Evolutionary conservation across 345 rosid genomes (phyloP), one percentile per base, ranked within the genome.

Genomic region (Salix caprea): DNA sequence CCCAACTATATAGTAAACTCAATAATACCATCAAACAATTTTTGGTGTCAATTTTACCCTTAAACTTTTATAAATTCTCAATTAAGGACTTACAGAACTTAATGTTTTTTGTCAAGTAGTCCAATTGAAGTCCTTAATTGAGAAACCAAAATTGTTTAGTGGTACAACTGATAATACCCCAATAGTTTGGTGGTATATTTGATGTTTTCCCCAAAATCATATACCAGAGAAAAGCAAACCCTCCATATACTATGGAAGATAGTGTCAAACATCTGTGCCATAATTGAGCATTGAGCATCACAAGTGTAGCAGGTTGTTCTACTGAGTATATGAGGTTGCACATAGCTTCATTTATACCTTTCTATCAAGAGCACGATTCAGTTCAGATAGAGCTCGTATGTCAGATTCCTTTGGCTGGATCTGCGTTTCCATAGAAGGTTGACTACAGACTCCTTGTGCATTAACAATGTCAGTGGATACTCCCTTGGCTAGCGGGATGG

Each of bases 401-500:
- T 88, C 91, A 77, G 85, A 86, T 84, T 90, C 97, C 80, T 89
- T 89, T 65, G 82, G 85, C 79, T 86, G 90, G 77, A 72, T 67
- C 73, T 82, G 87, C 36, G 82, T 60, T 48, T 69, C 69, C 24
- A 81, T 42, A 78, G 69, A 77, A 74, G 85, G 80, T 81, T 86
- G 91, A 75, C 74, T 73, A 83, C 39, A 70, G 44, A 80, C 74
- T 28, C 78, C 69, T 54, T 85, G 94, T 69, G 86, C 72, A 66
- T 75, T 74, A 82, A 74, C 65, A 79, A 78, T 75, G 69, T 75
- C 84, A 60, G 67, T 32, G 71, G 81, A 82, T 72, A 83, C 72
- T 58, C 77, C 84, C 74, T 81, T 89, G 65, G 80, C 80, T 66
- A 83, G 90, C 13, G 67, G 80, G 80, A 79, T 71, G 12, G 79